Evolutionary conservation across 2,329 filamentous ascomycete genomes (phyloP).

Genomic region (Chrysoporthe puriensis): DNA sequence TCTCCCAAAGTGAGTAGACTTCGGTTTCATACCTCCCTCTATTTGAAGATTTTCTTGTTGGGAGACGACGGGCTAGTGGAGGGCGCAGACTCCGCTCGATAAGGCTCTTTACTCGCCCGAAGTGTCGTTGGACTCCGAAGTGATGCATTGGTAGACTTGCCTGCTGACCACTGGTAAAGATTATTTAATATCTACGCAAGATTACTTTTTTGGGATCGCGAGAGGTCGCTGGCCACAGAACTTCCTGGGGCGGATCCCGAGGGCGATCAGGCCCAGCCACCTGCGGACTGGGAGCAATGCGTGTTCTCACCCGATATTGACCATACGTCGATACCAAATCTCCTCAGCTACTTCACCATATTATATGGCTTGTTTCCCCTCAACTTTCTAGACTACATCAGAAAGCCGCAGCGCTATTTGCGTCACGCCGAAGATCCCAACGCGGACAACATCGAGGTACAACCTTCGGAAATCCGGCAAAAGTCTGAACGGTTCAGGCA

Average conservation of each 20-base stretch:
- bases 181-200: slow-evolving; percentile 83
- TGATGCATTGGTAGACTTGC: not conserved
- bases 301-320: slow-evolving; percentile 65
- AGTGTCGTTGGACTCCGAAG: not conserved
- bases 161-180: not conserved
- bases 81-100: too few species aligned
- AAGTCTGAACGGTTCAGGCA: slow-evolving; percentile 75
- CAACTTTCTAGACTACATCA: slow-evolving; percentile 85
- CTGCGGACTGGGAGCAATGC: slow-evolving; percentile 67
- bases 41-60: too few species aligned
- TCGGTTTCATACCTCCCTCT: not conserved
- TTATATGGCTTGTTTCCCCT: slow-evolving; percentile 83
- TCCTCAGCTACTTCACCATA: slow-evolving; percentile 78
- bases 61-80: too few species aligned
- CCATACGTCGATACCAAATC: slow-evolving; percentile 65
- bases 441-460: slow-evolving; percentile 75
- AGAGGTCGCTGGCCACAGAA: slow-evolving; percentile 47
- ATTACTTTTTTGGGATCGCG: slow-evolving; percentile 76
- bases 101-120: too few species aligned
- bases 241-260: slow-evolving; percentile 46
- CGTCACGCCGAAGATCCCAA: slow-evolving; percentile 72
- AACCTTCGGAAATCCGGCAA: slow-evolving; percentile 76
- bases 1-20: slow-evolving; percentile 55
- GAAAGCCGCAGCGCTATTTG: slow-evolving; percentile 78
- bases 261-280: slow-evolving; percentile 69